These are phyloP conservation scores for Syzygium jambos DNA, from an alignment of 345 rosid species.

Conservation along the genomic window DNA sequence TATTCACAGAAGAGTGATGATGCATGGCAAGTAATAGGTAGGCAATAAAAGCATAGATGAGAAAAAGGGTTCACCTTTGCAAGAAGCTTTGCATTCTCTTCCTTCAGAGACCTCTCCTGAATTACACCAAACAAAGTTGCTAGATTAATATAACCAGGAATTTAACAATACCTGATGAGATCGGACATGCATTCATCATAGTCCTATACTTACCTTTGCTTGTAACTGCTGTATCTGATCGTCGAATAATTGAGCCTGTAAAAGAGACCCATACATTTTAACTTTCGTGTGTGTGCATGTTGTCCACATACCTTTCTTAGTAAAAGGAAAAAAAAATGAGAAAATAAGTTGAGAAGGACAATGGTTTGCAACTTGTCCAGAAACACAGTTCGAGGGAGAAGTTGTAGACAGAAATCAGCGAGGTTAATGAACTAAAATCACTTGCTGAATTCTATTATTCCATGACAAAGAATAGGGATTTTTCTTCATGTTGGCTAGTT, in stretches of 20 bases:
- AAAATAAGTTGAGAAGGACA: background rate
- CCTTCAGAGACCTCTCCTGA: conserved; percentile 40
- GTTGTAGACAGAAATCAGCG: background rate
- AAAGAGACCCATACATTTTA: background rate
- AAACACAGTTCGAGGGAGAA: background rate
- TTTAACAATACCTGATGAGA: background rate
- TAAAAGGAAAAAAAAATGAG: background rate
- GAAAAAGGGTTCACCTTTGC: conserved; percentile 19
- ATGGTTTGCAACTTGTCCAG: background rate
- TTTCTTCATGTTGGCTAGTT: background rate
- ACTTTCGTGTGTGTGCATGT: background rate
- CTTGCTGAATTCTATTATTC: background rate
- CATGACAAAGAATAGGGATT: background rate
- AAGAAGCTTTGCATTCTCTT: conserved; percentile 32
- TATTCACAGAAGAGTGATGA: background rate
- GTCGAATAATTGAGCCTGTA: conserved; percentile 31
- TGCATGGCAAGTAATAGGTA: background rate
- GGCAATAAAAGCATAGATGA: background rate
- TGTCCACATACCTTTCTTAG: background rate
- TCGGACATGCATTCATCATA: background rate
- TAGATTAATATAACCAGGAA: background rate
- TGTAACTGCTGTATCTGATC: conserved; percentile 35
- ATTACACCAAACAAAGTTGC: background rate
- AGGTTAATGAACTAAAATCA: background rate
- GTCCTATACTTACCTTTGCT: conserved; percentile 22